Evolutionary conservation across 2,329 filamentous ascomycete species (phyloP).

Genomic region (Sporothrix pallida): DNA sequence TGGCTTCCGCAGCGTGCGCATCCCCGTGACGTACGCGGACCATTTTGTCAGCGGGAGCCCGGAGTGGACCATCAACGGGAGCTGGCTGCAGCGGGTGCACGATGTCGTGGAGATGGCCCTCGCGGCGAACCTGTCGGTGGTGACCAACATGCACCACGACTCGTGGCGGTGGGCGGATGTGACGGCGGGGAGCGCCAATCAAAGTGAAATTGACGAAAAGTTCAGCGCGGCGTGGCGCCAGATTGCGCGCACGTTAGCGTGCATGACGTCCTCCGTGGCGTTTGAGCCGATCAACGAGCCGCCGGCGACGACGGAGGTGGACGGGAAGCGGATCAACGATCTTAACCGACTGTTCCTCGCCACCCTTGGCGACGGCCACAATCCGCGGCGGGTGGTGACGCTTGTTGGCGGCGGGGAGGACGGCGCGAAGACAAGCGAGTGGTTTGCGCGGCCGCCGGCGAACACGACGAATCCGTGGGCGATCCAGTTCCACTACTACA

Average conservation of each 20-base stretch:
- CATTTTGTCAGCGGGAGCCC: slow-evolving; percentile 59
- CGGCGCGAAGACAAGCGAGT: slow-evolving; percentile 58
- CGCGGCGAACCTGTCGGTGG: slow-evolving; percentile 55
- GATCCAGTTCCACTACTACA: slow-evolving; percentile 68
- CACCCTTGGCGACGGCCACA: slow-evolving; percentile 60
- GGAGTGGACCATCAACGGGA: slow-evolving; percentile 58
- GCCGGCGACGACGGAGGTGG: slow-evolving; percentile 54
- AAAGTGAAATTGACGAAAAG: slow-evolving; percentile 60
- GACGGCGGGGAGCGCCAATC: slow-evolving; percentile 52
- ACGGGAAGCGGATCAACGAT: slow-evolving; percentile 59
- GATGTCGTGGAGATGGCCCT: slow-evolving; percentile 63
- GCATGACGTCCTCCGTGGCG: slow-evolving; percentile 59
- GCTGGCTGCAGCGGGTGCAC: slow-evolving; percentile 63
- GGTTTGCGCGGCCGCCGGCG: slow-evolving; percentile 54
- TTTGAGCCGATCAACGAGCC: slow-evolving; percentile 68
- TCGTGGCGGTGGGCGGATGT: slow-evolving; percentile 64
- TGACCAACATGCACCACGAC: slow-evolving; percentile 67
- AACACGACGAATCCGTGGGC: slow-evolving; percentile 63
- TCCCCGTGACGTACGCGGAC: slow-evolving; percentile 65
- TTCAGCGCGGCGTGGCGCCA: slow-evolving; percentile 64
- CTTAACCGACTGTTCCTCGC: slow-evolving; percentile 63
- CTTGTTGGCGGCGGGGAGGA: slow-evolving; percentile 60
- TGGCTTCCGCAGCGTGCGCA: slow-evolving; percentile 63
- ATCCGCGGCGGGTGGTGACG: slow-evolving; percentile 60
- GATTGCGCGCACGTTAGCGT: slow-evolving; percentile 59